Conservation (phyloP, 805 yeast genomes). For the Ogataea ganodermae region DNA sequence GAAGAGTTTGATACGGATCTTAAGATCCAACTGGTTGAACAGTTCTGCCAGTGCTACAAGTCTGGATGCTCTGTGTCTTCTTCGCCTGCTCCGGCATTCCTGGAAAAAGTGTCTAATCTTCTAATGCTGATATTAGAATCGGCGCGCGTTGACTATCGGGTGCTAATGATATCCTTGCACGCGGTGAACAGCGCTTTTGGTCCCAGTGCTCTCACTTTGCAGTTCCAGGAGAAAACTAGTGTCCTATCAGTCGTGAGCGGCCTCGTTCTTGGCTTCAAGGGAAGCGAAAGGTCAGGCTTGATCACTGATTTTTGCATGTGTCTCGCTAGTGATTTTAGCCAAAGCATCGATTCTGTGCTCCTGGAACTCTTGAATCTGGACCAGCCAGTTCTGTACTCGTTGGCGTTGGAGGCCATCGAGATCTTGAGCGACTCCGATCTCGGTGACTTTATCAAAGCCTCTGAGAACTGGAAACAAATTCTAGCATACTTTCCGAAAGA, state of each 20-base stretch:
- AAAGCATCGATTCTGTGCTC: neutral
- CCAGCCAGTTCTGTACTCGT: neutral
- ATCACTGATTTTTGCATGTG: neutral
- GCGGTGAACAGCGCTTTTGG: neutral
- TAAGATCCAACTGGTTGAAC: slow-evolving; percentile 5
- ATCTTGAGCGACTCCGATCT: neutral
- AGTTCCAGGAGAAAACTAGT: neutral
- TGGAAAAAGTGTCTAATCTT: no score
- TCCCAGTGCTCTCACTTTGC: neutral
- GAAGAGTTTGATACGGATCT: neutral
- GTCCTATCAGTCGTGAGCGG: neutral
- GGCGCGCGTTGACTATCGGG: no score
- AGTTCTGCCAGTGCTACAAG: slow-evolving; percentile 3
- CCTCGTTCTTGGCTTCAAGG: neutral
- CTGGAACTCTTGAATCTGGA: neutral
- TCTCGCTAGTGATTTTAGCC: neutral
- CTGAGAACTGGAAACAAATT: neutral
- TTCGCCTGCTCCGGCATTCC: neutral
- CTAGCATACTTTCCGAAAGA: neutral
- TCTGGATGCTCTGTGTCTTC: neutral
- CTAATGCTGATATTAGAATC: no score
- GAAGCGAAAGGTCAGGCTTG: neutral
- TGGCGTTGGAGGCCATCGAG: neutral
- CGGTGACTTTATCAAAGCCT: neutral
- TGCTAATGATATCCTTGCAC: no score